Percentiles rank a stretch among this genome's conserved stretches.
Conservation (phyloP, 148 eudicot species). For the Selenicereus undatus region DNA sequence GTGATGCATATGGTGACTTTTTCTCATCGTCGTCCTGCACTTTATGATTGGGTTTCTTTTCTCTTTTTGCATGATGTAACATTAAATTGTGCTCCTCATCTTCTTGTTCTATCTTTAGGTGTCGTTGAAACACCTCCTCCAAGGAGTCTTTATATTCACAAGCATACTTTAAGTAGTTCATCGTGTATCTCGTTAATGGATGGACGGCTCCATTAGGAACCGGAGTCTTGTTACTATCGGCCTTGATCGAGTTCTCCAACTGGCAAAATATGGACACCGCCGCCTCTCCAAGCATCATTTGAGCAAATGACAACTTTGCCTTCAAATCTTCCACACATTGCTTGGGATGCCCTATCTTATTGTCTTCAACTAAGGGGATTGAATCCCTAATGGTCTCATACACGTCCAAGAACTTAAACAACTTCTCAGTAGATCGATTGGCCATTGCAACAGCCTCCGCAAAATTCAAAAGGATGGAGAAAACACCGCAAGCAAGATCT, state of each 20-base stretch:
- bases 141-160: conserved; percentile 60
- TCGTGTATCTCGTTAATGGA: conserved; percentile 66
- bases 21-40: neutral
- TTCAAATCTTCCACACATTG: conserved; percentile 29
- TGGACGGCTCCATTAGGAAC: conserved; percentile 86
- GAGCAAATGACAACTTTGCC: conserved; percentile 36
- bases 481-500: conserved; percentile 24
- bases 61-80: neutral
- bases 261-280: conserved; percentile 57
- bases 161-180: conserved; percentile 67
- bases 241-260: conserved; percentile 65
- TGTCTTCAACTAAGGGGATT: neutral
- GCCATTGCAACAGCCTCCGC: conserved; percentile 62
- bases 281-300: conserved; percentile 53
- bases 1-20: conserved; percentile 39
- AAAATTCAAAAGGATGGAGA: conserved; percentile 45
- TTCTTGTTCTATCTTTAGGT: conserved; percentile 37
- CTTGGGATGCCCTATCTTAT: neutral
- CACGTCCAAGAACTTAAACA: conserved; percentile 70
- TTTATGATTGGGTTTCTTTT: neutral
- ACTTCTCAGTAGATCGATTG: conserved; percentile 57
- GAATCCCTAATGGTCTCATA: conserved; percentile 41
- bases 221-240: conserved; percentile 50
- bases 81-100: conserved; percentile 10
- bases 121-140: conserved; percentile 57